Evolutionary conservation across 2,329 filamentous ascomycete genomes (phyloP), one percentile per base, ranked within the genome.

Genomic region (Pseudocercospora vitis): DNA sequence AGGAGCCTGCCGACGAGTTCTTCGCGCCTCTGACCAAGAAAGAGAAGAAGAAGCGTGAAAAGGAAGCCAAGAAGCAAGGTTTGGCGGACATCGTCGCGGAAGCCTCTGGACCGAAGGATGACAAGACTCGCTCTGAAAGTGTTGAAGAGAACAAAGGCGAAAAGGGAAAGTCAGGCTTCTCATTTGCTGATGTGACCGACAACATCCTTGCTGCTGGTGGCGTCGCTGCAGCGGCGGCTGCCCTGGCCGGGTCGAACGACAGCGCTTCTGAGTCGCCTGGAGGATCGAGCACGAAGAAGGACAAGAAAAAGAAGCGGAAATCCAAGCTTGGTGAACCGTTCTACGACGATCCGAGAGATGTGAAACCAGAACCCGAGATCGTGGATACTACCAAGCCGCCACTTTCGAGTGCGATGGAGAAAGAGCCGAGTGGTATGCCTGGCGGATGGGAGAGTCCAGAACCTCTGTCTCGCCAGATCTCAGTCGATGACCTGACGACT

Each of bases 1-100:
- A 47, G 7, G 51, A 54, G 8, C 40, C 37, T 7, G 53, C 44
- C 1, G 53, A 54, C 16, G 58, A 63, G 7, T 65, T 56, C 69
- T 72, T 60, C 63, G 67, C 40, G 59, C 67, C 61, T 12, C 57
- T 65, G 29, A 65, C 61, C 52, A 68, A 69, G 59, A 68, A 67
- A 42, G 68, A 70, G 68, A 58, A 70, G 58, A 76, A 74, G 64
- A 65, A 67, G 53, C 59, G 58, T 33, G 74, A 78, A 24, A 78
- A 78, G 65, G 71, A 70, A 24, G 67, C 68, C 16, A 66, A 70
- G 57, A 56, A 65, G 56, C 66, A 63, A 54, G 52, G 57, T 39
- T 50, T 53, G 31, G 49, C 40, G 18, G 51, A 54, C 16, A 53
- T 55, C 6, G 45, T 52, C 11, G 47, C 37, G 26, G 40, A 39